Evolutionary conservation across 164 flowering plant genomes (phyloP), one percentile per base, ranked within the genome.

Genomic region (Brasenia schreberi): DNA sequence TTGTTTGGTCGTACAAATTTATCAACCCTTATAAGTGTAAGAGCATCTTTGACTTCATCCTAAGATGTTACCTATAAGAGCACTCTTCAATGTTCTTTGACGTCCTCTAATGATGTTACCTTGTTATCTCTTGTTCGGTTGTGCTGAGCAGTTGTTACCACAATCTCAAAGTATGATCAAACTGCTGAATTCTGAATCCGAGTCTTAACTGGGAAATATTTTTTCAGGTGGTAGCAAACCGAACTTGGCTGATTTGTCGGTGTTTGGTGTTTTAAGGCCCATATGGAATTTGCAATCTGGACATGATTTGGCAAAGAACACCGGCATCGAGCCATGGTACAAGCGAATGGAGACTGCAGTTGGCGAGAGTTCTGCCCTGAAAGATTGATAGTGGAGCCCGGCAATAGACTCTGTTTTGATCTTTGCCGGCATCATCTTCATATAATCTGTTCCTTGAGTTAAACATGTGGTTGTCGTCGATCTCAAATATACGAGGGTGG

Each of bases 201-300:
- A 7, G 12, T 45, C 12, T 6, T 45, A 45, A 12, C 12, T 45
- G 53, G 5, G 11, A 45, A 45, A 45, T 45, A 7, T 45, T 5
- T 9, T 42, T 67, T 43, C 72, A 81, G 85, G 85, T 19, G 83
- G 85, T 6, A 70, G 77, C 17, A 77, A 73, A 62, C 85, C 85
- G 45, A 81, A 81, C 49, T 60, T 79, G 61, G 85, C 81, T 6
- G 85, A 81, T 42, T 80, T 81, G 65, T 82, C 85, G 27, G 83
- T 80, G 7, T 81, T 77, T 60, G 85, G 85, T 5, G 85, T 81
- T 1, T 67, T 81, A 45, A 79, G 83, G 69, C 85, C 85, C 23
- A 81, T 81, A 67, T 77, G 85, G 3, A 71, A 81, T 61, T 63
- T 81, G 58, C 75, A 71, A 53, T 74, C 85, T 19, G 85, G 85